phyloP scores from a whole-genome alignment of 176 grass and related monocot genomes.

The Hordeum marinum region DNA sequence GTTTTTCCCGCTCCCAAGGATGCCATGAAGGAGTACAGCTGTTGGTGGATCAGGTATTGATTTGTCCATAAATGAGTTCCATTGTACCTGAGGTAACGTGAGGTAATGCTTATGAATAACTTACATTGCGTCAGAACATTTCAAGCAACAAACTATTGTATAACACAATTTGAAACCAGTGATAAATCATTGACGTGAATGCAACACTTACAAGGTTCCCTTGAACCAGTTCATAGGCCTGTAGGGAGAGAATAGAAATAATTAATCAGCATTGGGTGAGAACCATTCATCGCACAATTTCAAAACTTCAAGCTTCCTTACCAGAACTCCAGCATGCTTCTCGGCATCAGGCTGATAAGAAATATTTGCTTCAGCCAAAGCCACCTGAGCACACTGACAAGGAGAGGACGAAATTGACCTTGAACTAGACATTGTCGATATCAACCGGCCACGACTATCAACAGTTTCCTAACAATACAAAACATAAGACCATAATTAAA shows the following conservation, averaged over 20 bases:
- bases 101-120: neutral
- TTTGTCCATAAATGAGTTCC: conserved; percentile 98
- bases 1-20: conserved; percentile 92
- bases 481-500: neutral
- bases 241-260: conserved; percentile 26
- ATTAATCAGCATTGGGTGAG: conserved; percentile 9
- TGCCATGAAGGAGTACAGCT: conserved; percentile 93
- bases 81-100: conserved; percentile 55
- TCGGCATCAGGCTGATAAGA: conserved; percentile 31
- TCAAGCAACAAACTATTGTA: neutral
- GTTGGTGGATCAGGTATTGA: conserved; percentile 95
- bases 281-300: neutral
- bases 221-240: conserved; percentile 94
- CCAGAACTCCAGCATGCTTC: conserved; percentile 62
- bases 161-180: conserved; percentile 11
- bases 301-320: conserved; percentile 33
- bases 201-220: conserved; percentile 75
- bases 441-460: neutral
- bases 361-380: conserved; percentile 47
- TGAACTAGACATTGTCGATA: conserved; percentile 25
- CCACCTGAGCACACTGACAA: conserved; percentile 51
- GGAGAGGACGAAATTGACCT: conserved; percentile 22
- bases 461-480: conserved; percentile 34
- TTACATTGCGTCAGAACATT: neutral
- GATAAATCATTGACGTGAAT: neutral